Evolutionary conservation across 1,139 yeast genomes (phyloP), one percentile per base, ranked within the genome.

Genomic region (Saccharomyces hybrid): DNA sequence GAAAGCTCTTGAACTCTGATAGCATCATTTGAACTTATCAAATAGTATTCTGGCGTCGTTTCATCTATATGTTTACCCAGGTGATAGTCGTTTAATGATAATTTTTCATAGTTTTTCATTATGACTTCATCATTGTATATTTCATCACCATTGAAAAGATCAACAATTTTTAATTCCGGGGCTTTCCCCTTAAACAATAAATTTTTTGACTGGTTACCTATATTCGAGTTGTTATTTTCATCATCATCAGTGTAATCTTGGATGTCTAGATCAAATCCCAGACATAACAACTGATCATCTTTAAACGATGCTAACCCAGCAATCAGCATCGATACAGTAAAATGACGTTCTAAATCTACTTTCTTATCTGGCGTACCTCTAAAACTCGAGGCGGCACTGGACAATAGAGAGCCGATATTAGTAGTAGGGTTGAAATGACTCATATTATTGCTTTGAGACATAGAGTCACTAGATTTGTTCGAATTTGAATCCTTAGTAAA

Each of bases 121-220:
- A 87, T 83, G 7, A 93, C 77, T 64, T 86, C 96, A 69, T 93
- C 97, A 44, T 86, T 91, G 57, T 87, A 84, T n/a, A 81, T 78
- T 54, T 88, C 95, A 56, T 82, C 86, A 4, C 95, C 90, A 8
- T 83, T 80, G 1, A 75, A 66, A 3, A 84, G 75, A 64, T 86
- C 85, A 21, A 88, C 72, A 4, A 91, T 74, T 58, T 85, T 80
- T 29, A 93, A 70, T 59, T 90, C 96, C 0, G 98, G 96, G 4
- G 81, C 74, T 24, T 64, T 65, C 1, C 66, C 65, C 48, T 66
- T 71, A 2, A 19, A 11, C 38, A 58, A n/a, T 47, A 52, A 58
- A 32, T 58, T 59, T 26, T 60, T 60, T 47, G 52, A 48, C 21
- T 48, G 57, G 34, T 54, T 56, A 26, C 46, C 47, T 42, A 27